Percentiles rank a stretch among this genome's conserved stretches.
phyloP scores from a whole-genome alignment of 371 early-diverging fungal species.

The Chytridium lagenaria region DNA sequence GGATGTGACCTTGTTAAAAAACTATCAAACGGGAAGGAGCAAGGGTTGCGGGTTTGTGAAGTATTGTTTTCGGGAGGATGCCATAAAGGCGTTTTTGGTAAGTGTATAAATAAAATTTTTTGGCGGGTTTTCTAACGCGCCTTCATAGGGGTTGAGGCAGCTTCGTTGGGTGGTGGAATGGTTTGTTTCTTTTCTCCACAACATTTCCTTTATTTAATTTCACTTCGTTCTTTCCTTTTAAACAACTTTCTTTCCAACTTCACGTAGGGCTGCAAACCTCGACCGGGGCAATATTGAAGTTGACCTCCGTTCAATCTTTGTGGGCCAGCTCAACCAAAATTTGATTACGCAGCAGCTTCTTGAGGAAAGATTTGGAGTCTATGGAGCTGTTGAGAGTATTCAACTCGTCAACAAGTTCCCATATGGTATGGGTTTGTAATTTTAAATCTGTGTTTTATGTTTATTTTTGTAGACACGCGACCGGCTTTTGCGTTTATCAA shows the following conservation, averaged over 20 bases:
- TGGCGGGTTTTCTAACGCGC: neutral
- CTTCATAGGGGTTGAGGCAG: conserved; percentile 41
- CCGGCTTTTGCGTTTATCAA: conserved; percentile 73
- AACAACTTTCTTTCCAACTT: no score
- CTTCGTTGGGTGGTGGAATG: conserved; percentile 72
- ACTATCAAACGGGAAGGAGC: conserved; percentile 47
- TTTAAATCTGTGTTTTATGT: neutral
- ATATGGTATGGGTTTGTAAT: conserved; percentile 28
- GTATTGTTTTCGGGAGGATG: conserved; percentile 80
- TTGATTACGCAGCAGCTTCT: conserved; percentile 53
- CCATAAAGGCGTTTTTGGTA: conserved; percentile 76
- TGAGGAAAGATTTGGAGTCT: conserved; percentile 58
- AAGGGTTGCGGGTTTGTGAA: conserved; percentile 74
- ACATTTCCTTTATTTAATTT: no score
- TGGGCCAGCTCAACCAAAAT: conserved; percentile 70
- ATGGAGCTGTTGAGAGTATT: conserved; percentile 64
- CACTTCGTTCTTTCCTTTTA: no score
- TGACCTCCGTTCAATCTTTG: conserved; percentile 68
- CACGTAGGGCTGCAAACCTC: conserved; percentile 44
- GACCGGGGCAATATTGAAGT: conserved; percentile 55
- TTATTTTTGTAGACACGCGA: conserved; percentile 25
- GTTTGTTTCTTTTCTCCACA: conserved; percentile 54
- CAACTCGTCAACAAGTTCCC: conserved; percentile 59
- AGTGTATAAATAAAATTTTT: neutral
- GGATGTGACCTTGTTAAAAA: conserved; percentile 66